Base-by-base conservation (phyloP, 257 asterid species). In the Nicotiana attenuata region DNA sequence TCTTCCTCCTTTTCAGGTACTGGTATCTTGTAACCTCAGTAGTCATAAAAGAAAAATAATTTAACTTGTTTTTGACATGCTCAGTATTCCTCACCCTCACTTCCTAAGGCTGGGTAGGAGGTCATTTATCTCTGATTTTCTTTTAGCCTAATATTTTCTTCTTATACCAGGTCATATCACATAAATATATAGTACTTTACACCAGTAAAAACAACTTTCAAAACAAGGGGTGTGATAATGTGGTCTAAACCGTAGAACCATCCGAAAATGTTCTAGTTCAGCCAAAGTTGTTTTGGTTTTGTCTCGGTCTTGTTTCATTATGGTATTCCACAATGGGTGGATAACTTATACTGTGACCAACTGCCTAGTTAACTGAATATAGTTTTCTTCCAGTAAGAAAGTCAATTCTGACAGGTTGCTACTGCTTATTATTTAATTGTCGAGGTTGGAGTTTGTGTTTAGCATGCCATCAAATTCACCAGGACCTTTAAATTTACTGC, bases 1-100 rank as follows among this genome's bases (percentile, higher is more conserved):
- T 87, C 99, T 96, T 90, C 99, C 98, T 77, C 83, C 88, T 84
- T 92, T 93, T 82, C 86, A 87, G 99, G 99, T 93, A 80, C 29
- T 65, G 41, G 41, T 41, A 26, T 20, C 86, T 45, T 66, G 78
- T 26, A 50, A 75, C 45, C 64, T 26, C 64, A 8, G 80, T 15
- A 50, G 47, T 75, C 60, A 24, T 73, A 24, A 24, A 75, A 50
- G 41, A 75, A 29, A 73, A 26, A 50, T 50, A 26, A 5, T 16
- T 75, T 50, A 15, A 26, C 64, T 50, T 26, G 24, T 26, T 50
- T 75, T 50, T 16, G 64, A 15, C 45, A 75, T 47, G 79, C 41
- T 75, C 19, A 47, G 79, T 15, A 24, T 22, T 45, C 20, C 60
- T 47, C 78, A 47, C 38, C 41, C 5, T 50, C 59, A 13, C 78